These are phyloP conservation scores for Fusarium sacchari DNA, from an alignment of 2,329 filamentous ascomycete genomes.

Conservation along the genomic window DNA sequence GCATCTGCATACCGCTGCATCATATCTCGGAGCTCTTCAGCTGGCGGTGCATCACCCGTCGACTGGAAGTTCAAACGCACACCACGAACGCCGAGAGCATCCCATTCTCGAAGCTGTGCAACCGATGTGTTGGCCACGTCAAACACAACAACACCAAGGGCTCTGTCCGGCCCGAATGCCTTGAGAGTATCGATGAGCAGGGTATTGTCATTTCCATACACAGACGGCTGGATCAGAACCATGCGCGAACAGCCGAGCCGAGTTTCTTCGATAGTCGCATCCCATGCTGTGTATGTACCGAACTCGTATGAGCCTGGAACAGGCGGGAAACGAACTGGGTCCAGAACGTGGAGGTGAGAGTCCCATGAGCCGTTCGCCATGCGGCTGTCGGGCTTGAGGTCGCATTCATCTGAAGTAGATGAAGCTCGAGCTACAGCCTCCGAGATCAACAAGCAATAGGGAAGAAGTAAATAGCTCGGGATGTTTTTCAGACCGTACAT, in stretches of 20 bases:
- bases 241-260: background rate
- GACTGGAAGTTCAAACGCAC: background rate
- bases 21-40: background rate
- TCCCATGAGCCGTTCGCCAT: background rate
- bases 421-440: fast-evolving
- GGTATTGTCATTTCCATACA: background rate
- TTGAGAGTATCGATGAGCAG: background rate
- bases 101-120: background rate
- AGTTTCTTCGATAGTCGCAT: background rate
- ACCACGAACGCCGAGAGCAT: background rate
- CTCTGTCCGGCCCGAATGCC: background rate
- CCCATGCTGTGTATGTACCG: background rate
- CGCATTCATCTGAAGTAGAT: background rate
- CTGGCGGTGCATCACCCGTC: background rate
- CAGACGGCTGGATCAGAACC: background rate
- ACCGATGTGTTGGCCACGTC: background rate
- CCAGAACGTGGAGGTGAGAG: background rate
- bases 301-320: background rate
- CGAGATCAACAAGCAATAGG: background rate
- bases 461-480: background rate
- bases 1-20: background rate
- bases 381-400: background rate
- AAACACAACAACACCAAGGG: background rate
- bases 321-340: background rate
- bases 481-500: too few species aligned